Evolutionary conservation across 192 early-diverging fungal genomes (phyloP).

Genomic region (Diversispora epigaea): DNA sequence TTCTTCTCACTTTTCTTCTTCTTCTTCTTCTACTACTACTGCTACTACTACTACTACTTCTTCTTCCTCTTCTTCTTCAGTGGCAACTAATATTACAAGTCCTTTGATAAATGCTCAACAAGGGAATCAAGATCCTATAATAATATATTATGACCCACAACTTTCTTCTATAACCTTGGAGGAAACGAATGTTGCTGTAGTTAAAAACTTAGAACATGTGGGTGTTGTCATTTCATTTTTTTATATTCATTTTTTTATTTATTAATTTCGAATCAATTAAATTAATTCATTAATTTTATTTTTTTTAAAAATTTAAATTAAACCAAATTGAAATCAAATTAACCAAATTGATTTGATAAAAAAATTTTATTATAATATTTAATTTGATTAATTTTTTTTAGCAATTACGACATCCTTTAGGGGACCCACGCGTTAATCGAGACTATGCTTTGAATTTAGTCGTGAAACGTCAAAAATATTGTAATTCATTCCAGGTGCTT

Average conservation of each 20-base stretch:
- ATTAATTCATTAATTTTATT: no score
- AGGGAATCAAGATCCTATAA: not conserved
- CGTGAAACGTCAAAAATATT: not conserved
- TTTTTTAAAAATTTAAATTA: no score
- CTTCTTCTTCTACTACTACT: no score
- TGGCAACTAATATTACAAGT: not conserved
- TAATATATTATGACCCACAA: not conserved
- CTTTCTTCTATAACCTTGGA: not conserved
- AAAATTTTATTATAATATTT: not conserved
- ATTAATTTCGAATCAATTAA: not conserved
- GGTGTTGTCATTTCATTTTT: not conserved
- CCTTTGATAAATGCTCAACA: conserved; percentile 1
- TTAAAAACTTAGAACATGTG: conserved; percentile 5
- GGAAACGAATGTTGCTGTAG: not conserved
- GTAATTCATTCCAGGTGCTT: not conserved
- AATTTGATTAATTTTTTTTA: not conserved
- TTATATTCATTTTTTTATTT: no score
- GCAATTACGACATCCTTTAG: not conserved
- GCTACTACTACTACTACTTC: not conserved
- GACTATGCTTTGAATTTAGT: not conserved
- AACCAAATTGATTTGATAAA: not conserved
- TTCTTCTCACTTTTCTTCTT: no score
- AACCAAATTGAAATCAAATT: no score
- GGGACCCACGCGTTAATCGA: not conserved
- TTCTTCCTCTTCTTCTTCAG: not conserved